Base-by-base conservation (phyloP, 805 yeast genomes). In the Vanderwaltozyma yarrowii region DNA sequence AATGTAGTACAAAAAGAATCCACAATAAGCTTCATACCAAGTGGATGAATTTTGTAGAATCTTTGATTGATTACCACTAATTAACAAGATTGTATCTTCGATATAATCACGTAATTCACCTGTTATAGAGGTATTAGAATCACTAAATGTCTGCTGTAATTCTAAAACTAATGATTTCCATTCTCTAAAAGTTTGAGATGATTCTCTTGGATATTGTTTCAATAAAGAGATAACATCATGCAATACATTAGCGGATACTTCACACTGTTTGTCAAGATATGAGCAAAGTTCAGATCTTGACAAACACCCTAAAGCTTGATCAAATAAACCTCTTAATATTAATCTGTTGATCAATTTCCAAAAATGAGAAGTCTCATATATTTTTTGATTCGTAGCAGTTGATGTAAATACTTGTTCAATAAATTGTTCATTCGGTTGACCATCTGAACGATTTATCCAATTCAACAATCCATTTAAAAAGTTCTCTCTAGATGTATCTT, bases 381-480 rank as follows among this genome's bases (percentile, higher is more conserved):
- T 45, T 52, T 50, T 52, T 66, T 73, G 8, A 4, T 20, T 8
- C 76, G 78, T 33, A 54, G 61, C 1, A 58, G 60, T 24, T 53
- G 51, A 48, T 69, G 58, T 9, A 71, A 70, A 32, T 57, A 56
- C 49, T 24, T 49, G 64, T 37, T 74, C 70, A 4, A 72, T 64
- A 24, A 71, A 56, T 20, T 68, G 73, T 15, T 65, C 64, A 41
- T 70, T 74, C 1, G 88, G 88, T 46, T 74, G 73, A 5, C 79
- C 76, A 52, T 80, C 84, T 23, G 79, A 76, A 39, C 74, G 67
- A 51, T 82, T 82, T 19, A 79, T 65, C 92, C 92, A 82, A 34
- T 66, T 69, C 13, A 69, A 57, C 26, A 77, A 56, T 29, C 66
- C 51, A 34, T 64, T 63, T 23, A 77, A 69, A 45, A 65, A 64